These are phyloP conservation scores for Rhododendron ferrugineum DNA, from an alignment of 148 eudicot species.

Conservation along the genomic window DNA sequence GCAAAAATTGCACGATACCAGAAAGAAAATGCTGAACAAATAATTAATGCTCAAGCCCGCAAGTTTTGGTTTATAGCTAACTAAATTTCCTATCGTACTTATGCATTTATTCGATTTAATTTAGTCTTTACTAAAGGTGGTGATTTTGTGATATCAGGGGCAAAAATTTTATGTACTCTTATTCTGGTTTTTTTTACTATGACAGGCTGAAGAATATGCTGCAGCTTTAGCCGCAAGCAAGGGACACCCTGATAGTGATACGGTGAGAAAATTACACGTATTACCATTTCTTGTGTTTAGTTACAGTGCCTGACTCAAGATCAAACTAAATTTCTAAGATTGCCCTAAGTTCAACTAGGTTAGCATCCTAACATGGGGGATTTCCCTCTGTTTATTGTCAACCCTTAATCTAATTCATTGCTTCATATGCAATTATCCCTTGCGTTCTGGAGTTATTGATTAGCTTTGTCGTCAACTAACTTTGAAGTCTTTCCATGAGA, in stretches of 20 bases:
- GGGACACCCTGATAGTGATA: slow-evolving; percentile 52
- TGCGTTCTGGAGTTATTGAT: background rate
- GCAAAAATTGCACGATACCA: slow-evolving; percentile 66
- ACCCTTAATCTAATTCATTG: background rate
- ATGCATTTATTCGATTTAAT: background rate
- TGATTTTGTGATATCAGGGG: background rate
- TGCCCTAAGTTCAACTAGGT: background rate
- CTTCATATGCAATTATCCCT: background rate
- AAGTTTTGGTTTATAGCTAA: slow-evolving; percentile 39
- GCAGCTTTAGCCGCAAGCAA: slow-evolving; percentile 86
- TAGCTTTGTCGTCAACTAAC: background rate
- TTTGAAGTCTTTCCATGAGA: background rate
- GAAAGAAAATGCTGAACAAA: slow-evolving; percentile 85
- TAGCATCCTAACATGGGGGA: background rate
- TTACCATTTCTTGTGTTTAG: background rate
- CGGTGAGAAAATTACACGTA: slow-evolving; percentile 30
- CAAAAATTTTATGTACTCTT: background rate
- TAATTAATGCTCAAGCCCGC: slow-evolving; percentile 83
- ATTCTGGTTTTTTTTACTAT: background rate
- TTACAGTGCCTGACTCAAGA: background rate
- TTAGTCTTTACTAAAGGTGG: background rate
- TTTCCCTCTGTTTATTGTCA: background rate
- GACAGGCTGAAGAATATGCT: slow-evolving; percentile 80
- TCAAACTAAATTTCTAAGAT: background rate
- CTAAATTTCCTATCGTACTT: background rate